Evolutionary conservation across 805 yeast genomes (phyloP).

Genomic region (Candida fluviatilis): DNA sequence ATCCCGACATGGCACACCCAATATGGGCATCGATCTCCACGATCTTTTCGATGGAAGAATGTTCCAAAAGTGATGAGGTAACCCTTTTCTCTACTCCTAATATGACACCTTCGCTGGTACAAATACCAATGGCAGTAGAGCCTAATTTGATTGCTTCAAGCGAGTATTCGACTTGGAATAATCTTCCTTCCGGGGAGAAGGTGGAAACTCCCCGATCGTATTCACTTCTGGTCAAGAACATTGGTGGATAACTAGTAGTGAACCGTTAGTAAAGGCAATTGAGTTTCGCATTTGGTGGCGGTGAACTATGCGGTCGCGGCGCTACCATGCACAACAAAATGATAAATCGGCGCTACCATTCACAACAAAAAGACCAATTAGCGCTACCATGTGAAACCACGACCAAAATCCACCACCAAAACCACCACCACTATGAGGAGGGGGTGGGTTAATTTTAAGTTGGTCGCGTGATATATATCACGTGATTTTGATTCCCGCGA

Average conservation of each 20-base stretch:
- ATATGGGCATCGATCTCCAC: constrained; percentile 91
- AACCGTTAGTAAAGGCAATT: no score
- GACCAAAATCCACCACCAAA: no score
- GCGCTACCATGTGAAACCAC: no score
- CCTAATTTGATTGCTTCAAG: constrained; percentile 94
- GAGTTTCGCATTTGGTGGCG: neutral
- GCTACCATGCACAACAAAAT: no score
- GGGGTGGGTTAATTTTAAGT: no score
- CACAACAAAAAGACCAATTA: no score
- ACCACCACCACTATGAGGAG: no score
- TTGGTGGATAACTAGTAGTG: no score
- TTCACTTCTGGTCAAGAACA: constrained; percentile 99
- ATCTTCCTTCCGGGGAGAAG: constrained; percentile 97
- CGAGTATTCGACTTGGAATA: constrained; percentile 97
- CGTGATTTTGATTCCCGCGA: no score
- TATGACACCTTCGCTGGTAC: constrained; percentile 92
- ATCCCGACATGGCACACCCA: constrained; percentile 98
- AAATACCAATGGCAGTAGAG: constrained; percentile 97
- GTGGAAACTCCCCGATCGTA: constrained; percentile 99
- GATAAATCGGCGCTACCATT: no score
- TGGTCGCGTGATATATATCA: no score
- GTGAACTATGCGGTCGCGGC: no score
- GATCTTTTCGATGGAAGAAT: constrained; percentile 91
- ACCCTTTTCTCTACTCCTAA: constrained; percentile 97
- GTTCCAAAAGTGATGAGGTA: constrained; percentile 85